phyloP scores from a whole-genome alignment of 2,329 filamentous ascomycete genomes.

The Cladophialophora bantiana region DNA sequence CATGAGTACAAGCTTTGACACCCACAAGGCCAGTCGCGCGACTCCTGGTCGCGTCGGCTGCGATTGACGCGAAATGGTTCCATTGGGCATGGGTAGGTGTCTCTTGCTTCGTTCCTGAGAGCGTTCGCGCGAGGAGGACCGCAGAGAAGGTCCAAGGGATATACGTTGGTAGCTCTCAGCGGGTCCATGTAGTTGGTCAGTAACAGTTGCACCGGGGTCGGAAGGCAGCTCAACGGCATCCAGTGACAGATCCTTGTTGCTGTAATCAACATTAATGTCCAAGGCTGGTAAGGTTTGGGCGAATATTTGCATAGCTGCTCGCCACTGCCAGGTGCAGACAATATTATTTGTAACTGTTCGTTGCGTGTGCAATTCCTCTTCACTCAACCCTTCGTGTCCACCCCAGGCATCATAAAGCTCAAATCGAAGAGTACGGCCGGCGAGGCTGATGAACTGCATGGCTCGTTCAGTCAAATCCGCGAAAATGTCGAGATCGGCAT shows the following conservation, averaged over 20 bases:
- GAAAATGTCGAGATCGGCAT: constrained; percentile 59
- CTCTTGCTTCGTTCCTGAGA: constrained; percentile 30
- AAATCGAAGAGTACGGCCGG: constrained; percentile 77
- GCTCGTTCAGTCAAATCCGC: constrained; percentile 85
- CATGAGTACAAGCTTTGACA: constrained; percentile 81
- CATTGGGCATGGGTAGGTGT: constrained; percentile 24
- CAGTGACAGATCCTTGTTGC: constrained; percentile 22
- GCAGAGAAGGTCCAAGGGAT: constrained; percentile 20
- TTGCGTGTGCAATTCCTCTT: constrained; percentile 41
- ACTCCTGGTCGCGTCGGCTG: constrained; percentile 60
- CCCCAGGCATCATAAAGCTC: constrained; percentile 69
- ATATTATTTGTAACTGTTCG: constrained; percentile 53
- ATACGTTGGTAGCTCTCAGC: constrained; percentile 15
- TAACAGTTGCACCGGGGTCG: constrained; percentile 1
- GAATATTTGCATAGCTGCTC: constrained; percentile 54
- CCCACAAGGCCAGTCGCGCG: constrained; percentile 80
- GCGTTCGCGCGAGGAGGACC: constrained; percentile 28
- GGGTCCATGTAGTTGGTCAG: neutral
- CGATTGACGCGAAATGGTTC: constrained; percentile 14
- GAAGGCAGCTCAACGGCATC: constrained; percentile 32
- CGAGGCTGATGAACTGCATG: constrained; percentile 81
- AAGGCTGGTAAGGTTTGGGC: constrained; percentile 27
- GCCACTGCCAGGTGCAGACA: constrained; percentile 56
- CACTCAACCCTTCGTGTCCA: constrained; percentile 56
- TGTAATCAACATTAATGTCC: constrained; percentile 23